These are phyloP conservation scores for Senna siamea DNA, from an alignment of 306 rosid species.

Conservation along the genomic window DNA sequence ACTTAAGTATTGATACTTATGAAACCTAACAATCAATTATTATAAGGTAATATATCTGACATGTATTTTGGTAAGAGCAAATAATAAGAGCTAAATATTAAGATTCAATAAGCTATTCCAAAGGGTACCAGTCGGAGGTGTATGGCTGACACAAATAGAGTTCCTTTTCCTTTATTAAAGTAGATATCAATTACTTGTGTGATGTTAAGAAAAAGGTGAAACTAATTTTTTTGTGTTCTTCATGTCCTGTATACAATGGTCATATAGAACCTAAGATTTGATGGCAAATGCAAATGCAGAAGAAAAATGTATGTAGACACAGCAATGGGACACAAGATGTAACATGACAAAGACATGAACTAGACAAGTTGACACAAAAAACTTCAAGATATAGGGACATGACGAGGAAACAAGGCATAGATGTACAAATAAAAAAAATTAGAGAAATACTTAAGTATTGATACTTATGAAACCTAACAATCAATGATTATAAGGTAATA, in stretches of 20 bases:
- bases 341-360: not conserved
- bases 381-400: not conserved
- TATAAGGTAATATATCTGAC: not conserved
- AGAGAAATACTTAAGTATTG: not conserved
- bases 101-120: not conserved
- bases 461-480: not conserved
- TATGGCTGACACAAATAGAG: not conserved
- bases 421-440: not conserved
- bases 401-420: not conserved
- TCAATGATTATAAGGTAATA: not conserved
- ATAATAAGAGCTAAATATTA: not conserved
- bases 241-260: not conserved
- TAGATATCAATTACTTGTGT: not conserved
- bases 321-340: not conserved
- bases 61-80: not conserved
- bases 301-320: not conserved
- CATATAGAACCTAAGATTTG: not conserved
- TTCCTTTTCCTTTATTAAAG: not conserved
- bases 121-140: not conserved
- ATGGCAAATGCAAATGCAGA: constrained; percentile 2
- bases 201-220: not conserved
- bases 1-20: not conserved
- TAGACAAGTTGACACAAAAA: not conserved
- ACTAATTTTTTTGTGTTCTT: not conserved
- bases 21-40: not conserved